Percentiles rank a stretch among this genome's conserved stretches.
Evolutionary conservation across 73 alveolate species (phyloP).

Genomic region (Blepharisma japonicum): DNA sequence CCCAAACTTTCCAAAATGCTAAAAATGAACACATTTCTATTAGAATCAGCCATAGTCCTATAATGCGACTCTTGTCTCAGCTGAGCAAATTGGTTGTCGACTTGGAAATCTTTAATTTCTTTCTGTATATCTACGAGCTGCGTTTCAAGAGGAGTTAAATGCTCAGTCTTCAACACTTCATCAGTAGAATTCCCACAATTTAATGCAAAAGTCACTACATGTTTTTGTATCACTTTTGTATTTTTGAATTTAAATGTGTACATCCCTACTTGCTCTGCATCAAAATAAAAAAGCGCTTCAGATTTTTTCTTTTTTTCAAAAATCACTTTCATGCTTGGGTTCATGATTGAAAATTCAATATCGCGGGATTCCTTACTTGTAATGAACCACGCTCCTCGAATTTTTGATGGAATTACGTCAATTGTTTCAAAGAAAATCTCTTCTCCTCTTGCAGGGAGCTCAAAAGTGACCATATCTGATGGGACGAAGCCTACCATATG

Average conservation of each 20-base stretch:
- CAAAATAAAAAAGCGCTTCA: conserved; percentile 22
- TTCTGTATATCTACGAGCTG: neutral
- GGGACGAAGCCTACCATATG: conserved; percentile 29
- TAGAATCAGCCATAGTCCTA: conserved; percentile 26
- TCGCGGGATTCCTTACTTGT: neutral
- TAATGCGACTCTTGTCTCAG: conserved; percentile 30
- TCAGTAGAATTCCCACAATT: conserved; percentile 29
- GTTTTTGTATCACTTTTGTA: neutral
- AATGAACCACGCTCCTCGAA: conserved; percentile 32
- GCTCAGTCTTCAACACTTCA: conserved; percentile 15
- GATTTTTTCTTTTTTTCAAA: conserved; percentile 18
- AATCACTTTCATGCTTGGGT: conserved; percentile 1
- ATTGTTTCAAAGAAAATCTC: conserved; percentile 17
- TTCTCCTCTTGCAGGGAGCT: conserved; percentile 4
- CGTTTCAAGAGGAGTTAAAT: conserved; percentile 23
- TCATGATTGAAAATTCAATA: neutral
- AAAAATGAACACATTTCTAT: conserved; percentile 28
- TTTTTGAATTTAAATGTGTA: conserved; percentile 12
- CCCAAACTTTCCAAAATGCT: conserved; percentile 13
- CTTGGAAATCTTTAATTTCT: conserved; percentile 19
- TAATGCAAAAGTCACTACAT: conserved; percentile 6
- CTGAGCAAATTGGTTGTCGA: conserved; percentile 27
- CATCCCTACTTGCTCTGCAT: conserved; percentile 19
- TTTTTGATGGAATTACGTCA: conserved; percentile 25
- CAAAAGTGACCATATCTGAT: conserved; percentile 25